phyloP scores from a whole-genome alignment of 306 rosid genomes.

The Pterocarpus santalinus region DNA sequence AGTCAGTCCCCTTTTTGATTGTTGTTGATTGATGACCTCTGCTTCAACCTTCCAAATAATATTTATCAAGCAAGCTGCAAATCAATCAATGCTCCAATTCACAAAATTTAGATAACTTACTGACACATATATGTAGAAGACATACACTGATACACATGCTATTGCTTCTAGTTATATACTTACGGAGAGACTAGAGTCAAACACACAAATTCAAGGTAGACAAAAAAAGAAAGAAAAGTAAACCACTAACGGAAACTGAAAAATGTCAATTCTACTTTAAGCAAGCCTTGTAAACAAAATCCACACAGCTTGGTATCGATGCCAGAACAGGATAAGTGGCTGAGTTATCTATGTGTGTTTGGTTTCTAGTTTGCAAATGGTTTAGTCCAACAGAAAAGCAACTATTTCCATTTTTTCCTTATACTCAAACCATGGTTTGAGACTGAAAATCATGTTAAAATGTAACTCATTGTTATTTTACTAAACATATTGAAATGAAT shows the following conservation, averaged over 20 bases:
- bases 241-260: constrained; percentile 17
- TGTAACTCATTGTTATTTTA: neutral
- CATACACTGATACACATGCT: neutral
- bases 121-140: constrained; percentile 13
- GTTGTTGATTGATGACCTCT: constrained; percentile 78
- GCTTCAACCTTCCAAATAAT: constrained; percentile 79
- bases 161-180: constrained; percentile 15
- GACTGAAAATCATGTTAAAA: neutral
- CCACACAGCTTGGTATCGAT: constrained; percentile 28
- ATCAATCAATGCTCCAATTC: constrained; percentile 43
- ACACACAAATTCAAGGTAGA: constrained; percentile 26
- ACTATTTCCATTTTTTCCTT: no score
- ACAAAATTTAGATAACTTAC: constrained; percentile 32
- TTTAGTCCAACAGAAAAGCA: neutral
- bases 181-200: constrained; percentile 15
- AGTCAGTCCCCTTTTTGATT: constrained; percentile 79
- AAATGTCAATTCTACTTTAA: constrained; percentile 22
- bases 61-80: constrained; percentile 44
- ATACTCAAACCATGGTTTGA: neutral
- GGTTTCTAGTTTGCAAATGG: neutral
- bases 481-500: neutral
- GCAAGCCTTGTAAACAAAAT: constrained; percentile 20
- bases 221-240: neutral
- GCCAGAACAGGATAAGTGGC: neutral
- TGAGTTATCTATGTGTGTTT: neutral